Evolutionary conservation across 2,329 filamentous ascomycete genomes (phyloP).

Genomic region (Bipolaris oryzae): DNA sequence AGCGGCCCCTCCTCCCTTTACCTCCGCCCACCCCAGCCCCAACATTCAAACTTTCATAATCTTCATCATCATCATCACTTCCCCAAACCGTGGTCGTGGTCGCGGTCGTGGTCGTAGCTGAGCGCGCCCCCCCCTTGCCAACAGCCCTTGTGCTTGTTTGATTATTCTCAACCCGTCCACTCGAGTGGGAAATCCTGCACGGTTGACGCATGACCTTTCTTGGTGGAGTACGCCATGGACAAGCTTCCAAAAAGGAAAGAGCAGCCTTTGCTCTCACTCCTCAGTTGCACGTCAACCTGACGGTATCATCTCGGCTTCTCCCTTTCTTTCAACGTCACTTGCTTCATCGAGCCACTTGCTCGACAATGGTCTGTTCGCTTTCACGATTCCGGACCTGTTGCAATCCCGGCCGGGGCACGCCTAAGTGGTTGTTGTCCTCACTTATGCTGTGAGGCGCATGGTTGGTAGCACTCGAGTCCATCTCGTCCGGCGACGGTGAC

Average conservation of each 20-base stretch:
- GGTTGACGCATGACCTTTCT: slow-evolving; percentile 7
- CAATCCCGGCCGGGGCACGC: slow-evolving; percentile 27
- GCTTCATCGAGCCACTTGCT: slow-evolving; percentile 15
- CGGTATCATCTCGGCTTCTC: slow-evolving; percentile 1
- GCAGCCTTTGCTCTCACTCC: neutral
- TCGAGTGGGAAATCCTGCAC: neutral
- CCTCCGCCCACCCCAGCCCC: slow-evolving; percentile 27
- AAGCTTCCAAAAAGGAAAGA: slow-evolving; percentile 10
- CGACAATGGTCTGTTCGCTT: slow-evolving; percentile 38
- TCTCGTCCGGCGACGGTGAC: slow-evolving; percentile 19
- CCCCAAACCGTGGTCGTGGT: neutral
- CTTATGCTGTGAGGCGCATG: slow-evolving; percentile 21
- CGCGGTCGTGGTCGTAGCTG: slow-evolving; percentile 1
- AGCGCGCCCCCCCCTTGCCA: neutral
- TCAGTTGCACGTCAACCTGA: slow-evolving; percentile 8
- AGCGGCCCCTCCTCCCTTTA: neutral
- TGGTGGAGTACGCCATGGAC: slow-evolving; percentile 3
- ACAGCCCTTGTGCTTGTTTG: neutral
- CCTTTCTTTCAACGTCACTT: neutral
- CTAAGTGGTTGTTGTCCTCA: slow-evolving; percentile 21
- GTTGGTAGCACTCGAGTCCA: slow-evolving; percentile 25
- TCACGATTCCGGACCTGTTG: slow-evolving; percentile 22
- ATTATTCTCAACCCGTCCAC: neutral
- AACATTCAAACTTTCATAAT: slow-evolving; percentile 12
- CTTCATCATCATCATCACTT: too few relatives aligned